Evolutionary conservation across 2,329 filamentous ascomycete genomes (phyloP), one percentile per base, ranked within the genome.

Genomic region (Ophiostoma tasmaniense): DNA sequence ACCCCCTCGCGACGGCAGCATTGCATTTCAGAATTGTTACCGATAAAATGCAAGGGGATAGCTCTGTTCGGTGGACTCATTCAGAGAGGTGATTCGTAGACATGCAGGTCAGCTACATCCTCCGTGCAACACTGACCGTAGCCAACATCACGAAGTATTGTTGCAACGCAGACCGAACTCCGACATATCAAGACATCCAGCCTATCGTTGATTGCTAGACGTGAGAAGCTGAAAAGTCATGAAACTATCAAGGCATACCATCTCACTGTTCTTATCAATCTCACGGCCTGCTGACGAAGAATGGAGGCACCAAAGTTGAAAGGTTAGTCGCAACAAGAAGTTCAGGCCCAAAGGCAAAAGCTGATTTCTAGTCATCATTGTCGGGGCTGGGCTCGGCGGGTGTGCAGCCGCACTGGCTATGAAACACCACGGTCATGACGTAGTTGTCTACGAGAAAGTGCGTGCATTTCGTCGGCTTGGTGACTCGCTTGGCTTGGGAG

Each of bases 361-460:
- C 50, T 28, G n/a, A 55, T 3, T 3, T 22, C n/a, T 25, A 55
- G 50, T 55, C n/a, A 80, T 83, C 35, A 77, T 83, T 28, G 79
- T 84, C n/a, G 82, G 81, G 22, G 81, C 81, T 22, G 81, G 81
- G 13, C 78, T 84, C 1, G 81, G 81, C 8, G 82, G 81, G 14
- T 83, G 81, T 71, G 81, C 81, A 1, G 77, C 80, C 5, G 81
- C 81, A n/a, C 76, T 83, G 30, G 81, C 81, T 3, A 77, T 83
- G 66, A 78, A 82, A 70, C 77, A 81, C 70, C 80, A 82, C 71
- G 81, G 81, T 35, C 79, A 80, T 73, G 71, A 76, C 4, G 80
- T 83, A 0, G 75, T 77, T 66, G 75, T 82, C 2, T 80, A 81
- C 69, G 81, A 83, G 71, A 80, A 79, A 72, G 76, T 83, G 13